Conservation (phyloP, 768 basidiomycete genomes). For the Paxillus ammoniavirescens region DNA sequence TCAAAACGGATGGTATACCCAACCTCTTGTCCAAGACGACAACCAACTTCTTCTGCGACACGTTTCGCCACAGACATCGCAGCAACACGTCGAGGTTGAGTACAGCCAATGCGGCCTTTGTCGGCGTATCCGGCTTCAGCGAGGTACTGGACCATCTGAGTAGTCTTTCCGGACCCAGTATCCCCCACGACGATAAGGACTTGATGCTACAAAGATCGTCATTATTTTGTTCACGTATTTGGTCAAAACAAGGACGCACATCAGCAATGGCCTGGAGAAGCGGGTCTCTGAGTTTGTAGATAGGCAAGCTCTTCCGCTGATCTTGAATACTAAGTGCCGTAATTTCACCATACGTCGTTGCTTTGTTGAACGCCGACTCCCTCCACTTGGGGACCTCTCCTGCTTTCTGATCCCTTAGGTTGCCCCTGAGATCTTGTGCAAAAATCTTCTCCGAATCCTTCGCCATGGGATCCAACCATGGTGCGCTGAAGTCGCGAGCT, state of each 20-base stretch:
- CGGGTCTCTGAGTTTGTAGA: slow-evolving; percentile 91
- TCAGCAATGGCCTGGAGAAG: slow-evolving; percentile 87
- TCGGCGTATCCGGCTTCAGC: slow-evolving; percentile 95
- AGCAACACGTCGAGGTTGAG: slow-evolving; percentile 98
- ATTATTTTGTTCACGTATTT: slow-evolving; percentile 4
- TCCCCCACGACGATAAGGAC: slow-evolving; percentile 98
- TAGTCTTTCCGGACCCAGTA: slow-evolving; percentile 98
- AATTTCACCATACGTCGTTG: slow-evolving; percentile 93
- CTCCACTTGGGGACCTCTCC: slow-evolving; percentile 89
- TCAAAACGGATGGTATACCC: slow-evolving; percentile 99
- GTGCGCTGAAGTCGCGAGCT: slow-evolving; percentile 90
- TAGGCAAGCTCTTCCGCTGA: slow-evolving; percentile 87
- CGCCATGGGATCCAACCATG: slow-evolving; percentile 99
- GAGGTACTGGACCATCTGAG: slow-evolving; percentile 98
- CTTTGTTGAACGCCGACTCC: slow-evolving; percentile 89
- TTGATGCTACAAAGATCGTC: slow-evolving; percentile 52
- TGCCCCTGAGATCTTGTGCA: slow-evolving; percentile 87
- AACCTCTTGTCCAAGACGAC: slow-evolving; percentile 94
- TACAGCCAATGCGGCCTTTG: slow-evolving; percentile 89
- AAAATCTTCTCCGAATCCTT: slow-evolving; percentile 83
- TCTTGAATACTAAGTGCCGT: slow-evolving; percentile 90
- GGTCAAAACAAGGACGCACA: slow-evolving; percentile 46
- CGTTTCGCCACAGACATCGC: slow-evolving; percentile 99
- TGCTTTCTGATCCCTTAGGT: slow-evolving; percentile 79
- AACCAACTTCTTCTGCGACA: slow-evolving; percentile 97